A percentile compares a stretch with the other conserved stretches of the same genome.
phyloP scores from a whole-genome alignment of 108 stramenopile species.

The Nitzschia sp. region DNA sequence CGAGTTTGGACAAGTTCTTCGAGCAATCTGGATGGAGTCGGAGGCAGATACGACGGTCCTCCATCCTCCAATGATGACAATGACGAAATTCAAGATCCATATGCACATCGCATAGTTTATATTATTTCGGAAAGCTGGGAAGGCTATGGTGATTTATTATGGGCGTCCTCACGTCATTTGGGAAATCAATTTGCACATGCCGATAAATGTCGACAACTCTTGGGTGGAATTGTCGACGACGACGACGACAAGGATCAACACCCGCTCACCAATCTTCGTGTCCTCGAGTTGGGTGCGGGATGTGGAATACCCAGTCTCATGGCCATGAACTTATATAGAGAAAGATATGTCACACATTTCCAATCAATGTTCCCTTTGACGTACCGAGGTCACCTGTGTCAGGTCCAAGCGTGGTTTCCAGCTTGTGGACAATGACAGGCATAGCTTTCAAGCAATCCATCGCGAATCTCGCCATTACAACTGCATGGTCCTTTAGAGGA shows the following conservation, averaged over 20 bases:
- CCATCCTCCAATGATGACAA: too few species aligned
- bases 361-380: too few species aligned
- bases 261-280: conserved; percentile 31
- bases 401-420: too few species aligned
- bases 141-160: conserved; percentile 46
- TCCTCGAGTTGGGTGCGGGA: conserved; percentile 56
- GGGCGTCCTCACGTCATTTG: conserved; percentile 50
- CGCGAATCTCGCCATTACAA: too few species aligned
- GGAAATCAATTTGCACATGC: conserved; percentile 38
- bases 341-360: too few species aligned
- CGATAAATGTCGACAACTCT: conserved; percentile 35
- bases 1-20: neutral
- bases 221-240: neutral
- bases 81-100: too few species aligned
- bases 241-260: conserved; percentile 7
- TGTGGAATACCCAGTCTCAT: conserved; percentile 49
- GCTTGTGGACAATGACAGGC: too few species aligned
- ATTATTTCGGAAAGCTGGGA: conserved; percentile 25
- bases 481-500: too few species aligned
- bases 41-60: neutral
- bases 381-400: too few species aligned
- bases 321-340: conserved; percentile 51
- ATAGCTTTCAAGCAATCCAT: too few species aligned
- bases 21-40: neutral
- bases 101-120: conserved; percentile 13